A percentile compares a stretch with the other conserved stretches of the same genome.
phyloP scores from a whole-genome alignment of 1,139 yeast species.

The Yamadazyma epiphylla region DNA sequence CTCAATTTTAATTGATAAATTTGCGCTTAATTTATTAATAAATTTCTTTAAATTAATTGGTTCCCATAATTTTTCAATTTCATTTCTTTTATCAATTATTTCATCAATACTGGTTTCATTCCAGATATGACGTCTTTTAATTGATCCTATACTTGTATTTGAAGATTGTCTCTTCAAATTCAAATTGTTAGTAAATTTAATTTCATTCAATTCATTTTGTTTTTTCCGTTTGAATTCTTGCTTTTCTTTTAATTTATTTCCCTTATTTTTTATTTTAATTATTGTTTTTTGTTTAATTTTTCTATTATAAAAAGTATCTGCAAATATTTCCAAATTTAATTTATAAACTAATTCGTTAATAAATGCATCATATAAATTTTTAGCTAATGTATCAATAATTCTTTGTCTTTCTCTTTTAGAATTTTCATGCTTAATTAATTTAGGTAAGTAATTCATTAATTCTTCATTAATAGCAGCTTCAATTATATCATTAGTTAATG shows the following conservation, averaged over 20 bases:
- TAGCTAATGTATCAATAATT: constrained; percentile 35
- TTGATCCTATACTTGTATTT: constrained; percentile 13
- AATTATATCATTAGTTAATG: constrained; percentile 27
- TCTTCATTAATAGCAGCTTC: constrained; percentile 28
- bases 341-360: constrained; percentile 51
- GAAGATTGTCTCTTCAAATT: constrained; percentile 20
- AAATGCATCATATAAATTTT: constrained; percentile 56
- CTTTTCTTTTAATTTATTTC: constrained; percentile 18
- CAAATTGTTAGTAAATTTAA: constrained; percentile 22
- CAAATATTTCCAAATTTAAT: constrained; percentile 36
- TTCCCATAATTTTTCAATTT: constrained; percentile 36
- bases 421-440: constrained; percentile 18
- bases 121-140: constrained; percentile 13
- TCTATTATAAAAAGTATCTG: constrained; percentile 27
- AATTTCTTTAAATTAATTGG: constrained; percentile 32
- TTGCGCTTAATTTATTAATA: constrained; percentile 18
- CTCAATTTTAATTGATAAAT: constrained; percentile 19
- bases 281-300: constrained; percentile 23
- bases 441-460: constrained; percentile 20
- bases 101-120: constrained; percentile 14
- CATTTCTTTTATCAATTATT: constrained; percentile 26
- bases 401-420: constrained; percentile 20
- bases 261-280: constrained; percentile 21
- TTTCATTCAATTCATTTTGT: constrained; percentile 40
- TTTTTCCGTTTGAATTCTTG: constrained; percentile 25